Conservation (phyloP, 371 early-diverging fungal genomes). For the Rhizomucor pusillus region DNA sequence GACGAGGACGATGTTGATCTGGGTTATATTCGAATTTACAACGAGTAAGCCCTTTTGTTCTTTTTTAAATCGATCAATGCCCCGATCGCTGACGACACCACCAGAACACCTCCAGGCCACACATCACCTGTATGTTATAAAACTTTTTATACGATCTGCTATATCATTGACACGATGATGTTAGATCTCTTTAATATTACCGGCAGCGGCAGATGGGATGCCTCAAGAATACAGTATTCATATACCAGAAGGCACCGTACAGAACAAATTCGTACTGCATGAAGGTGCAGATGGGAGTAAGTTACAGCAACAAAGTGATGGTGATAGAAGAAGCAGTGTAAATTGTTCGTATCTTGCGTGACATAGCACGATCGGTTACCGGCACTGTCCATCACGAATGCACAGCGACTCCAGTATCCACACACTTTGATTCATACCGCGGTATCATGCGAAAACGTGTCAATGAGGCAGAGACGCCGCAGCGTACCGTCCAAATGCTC, state of each 20-base stretch:
- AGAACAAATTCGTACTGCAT: conserved; percentile 77
- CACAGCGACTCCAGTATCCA: conserved; percentile 63
- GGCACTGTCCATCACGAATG: conserved; percentile 87
- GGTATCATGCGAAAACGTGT: conserved; percentile 77
- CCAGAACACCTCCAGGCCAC: conserved; percentile 36
- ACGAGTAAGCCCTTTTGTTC: conserved; percentile 34
- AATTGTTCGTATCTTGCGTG: too few species aligned
- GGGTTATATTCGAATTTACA: conserved; percentile 80
- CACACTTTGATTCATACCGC: conserved; percentile 53
- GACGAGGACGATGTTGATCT: conserved; percentile 69
- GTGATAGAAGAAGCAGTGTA: too few species aligned
- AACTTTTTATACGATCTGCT: neutral
- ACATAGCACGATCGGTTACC: conserved; percentile 23
- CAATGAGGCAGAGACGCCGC: conserved; percentile 51
- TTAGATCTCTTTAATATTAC: conserved; percentile 61
- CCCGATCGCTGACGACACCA: neutral
- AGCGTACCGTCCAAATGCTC: conserved; percentile 57
- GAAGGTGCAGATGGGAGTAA: conserved; percentile 52
- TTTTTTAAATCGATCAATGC: neutral
- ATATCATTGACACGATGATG: neutral
- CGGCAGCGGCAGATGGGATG: conserved; percentile 50
- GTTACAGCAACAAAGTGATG: too few species aligned
- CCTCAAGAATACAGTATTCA: conserved; percentile 79
- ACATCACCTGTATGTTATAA: conserved; percentile 21
- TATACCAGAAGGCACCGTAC: conserved; percentile 62